A percentile compares a stretch with the other conserved stretches of the same genome.
These are phyloP conservation scores for Ramalina intermedia DNA, from an alignment of 495 filamentous ascomycete genomes.

Conservation along the genomic window DNA sequence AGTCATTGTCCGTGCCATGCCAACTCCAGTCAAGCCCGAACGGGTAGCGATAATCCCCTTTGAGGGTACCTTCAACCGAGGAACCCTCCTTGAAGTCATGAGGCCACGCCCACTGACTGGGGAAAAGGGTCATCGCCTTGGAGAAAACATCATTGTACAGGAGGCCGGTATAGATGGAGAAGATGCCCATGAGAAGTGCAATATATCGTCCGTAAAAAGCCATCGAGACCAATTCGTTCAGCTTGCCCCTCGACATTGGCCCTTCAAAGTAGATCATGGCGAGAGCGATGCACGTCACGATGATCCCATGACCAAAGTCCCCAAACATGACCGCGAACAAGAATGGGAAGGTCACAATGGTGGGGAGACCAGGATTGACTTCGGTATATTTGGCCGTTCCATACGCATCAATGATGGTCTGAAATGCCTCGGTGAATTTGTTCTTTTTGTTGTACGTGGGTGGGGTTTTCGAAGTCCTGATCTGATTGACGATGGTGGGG, in stretches of 20 bases:
- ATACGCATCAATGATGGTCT: conserved; percentile 98
- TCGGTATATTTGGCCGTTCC: conserved; percentile 93
- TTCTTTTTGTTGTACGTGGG: conserved; percentile 94
- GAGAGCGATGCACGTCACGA: conserved; percentile 65
- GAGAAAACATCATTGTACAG: conserved; percentile 99
- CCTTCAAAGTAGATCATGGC: conserved; percentile 96
- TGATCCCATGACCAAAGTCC: conserved; percentile 79
- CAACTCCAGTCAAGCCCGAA: conserved; percentile 95
- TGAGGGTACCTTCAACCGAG: conserved; percentile 47
- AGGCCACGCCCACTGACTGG: conserved; percentile 81
- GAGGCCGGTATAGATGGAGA: conserved; percentile 91
- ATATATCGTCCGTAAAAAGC: conserved; percentile 98
- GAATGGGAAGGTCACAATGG: conserved; percentile 95
- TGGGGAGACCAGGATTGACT: conserved; percentile 88
- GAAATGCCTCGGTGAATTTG: conserved; percentile 95
- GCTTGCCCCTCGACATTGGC: conserved; percentile 65
- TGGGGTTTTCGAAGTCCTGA: conserved; percentile 88
- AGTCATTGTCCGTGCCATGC: conserved; percentile 86
- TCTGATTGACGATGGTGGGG: conserved; percentile 94
- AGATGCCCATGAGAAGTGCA: conserved; percentile 93
- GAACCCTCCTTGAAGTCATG: conserved; percentile 44
- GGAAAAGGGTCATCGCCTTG: conserved; percentile 72
- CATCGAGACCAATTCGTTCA: conserved; percentile 93
- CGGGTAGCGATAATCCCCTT: conserved; percentile 68
- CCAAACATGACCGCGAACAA: conserved; percentile 99